Evolutionary conservation across 2,329 filamentous ascomycete genomes (phyloP), one percentile per base, ranked within the genome.

Genomic region (Fusarium annulatum): DNA sequence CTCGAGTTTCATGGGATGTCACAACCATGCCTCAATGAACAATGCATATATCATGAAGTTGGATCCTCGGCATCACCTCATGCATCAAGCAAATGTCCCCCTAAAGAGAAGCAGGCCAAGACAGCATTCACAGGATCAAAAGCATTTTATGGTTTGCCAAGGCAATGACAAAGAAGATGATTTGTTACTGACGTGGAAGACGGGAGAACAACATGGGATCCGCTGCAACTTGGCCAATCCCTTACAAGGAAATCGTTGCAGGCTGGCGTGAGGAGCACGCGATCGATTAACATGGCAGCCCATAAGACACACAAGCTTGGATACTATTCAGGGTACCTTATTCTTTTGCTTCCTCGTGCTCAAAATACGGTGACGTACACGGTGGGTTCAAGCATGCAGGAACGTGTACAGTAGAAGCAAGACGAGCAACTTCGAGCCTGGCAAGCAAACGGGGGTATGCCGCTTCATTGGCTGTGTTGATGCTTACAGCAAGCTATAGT

Each of bases 311-410:
- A n/a, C 21, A 52, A 52, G 51, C 42, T 59, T 64, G 57, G 30
- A 49, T 49, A 46, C 39, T 34, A 41, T 46, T 21, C 19, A 28
- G 18, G 26, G 18, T 33, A 33, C 33, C 33, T 33, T 33, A 14
- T 34, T 30, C 33, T 57, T 56, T 49, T 57, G 52, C 51, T 57
- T 55, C 28, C 39, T n/a, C 26, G 30, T 67, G 63, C 28, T 64
- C 53, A 55, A 52, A 65, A 53, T 51, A 52, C 39, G 53, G 76
- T 78, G 76, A 78, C 76, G 76, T 78, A 78, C 45, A 51, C n/a
- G 33, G 69, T 72, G 75, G 71, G 36, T 73, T 71, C 55, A 49
- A 62, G 48, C 64, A 77, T 77, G 72, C 74, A 77, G 76, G 76
- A 77, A 78, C 76, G 39, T 74, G 52, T 55, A 48, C 19, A 30